Evolutionary conservation across 2,329 filamentous ascomycete genomes (phyloP).

Genomic region (Trichophaea hybrida): DNA sequence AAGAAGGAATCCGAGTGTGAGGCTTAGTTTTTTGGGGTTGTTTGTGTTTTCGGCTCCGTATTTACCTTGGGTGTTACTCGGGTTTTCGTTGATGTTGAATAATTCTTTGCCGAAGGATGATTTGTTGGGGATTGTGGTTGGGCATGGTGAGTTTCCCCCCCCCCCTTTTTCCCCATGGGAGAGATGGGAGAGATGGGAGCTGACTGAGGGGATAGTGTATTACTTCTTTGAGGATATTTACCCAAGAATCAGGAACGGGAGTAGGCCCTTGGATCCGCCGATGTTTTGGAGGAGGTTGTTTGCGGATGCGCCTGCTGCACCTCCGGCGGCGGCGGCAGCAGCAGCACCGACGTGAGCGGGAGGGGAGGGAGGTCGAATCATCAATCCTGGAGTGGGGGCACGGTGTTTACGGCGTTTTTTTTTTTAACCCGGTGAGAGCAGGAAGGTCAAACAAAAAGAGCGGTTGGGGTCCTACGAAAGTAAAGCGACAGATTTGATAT

Average conservation of each 20-base stretch:
- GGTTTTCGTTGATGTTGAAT: slow-evolving; percentile 81
- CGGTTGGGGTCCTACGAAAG: not conserved
- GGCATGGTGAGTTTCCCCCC: slow-evolving; percentile 44
- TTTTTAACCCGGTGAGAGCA: not conserved
- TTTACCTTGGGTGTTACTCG: slow-evolving; percentile 89
- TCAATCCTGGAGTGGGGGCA: not conserved
- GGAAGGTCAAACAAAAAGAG: not conserved
- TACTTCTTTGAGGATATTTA: slow-evolving; percentile 98
- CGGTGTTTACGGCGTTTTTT: not conserved
- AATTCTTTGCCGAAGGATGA: slow-evolving; percentile 86
- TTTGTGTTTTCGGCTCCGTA: slow-evolving; percentile 89
- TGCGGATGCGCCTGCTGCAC: slow-evolving; percentile 33
- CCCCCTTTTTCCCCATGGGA: not conserved
- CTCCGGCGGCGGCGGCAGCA: not conserved
- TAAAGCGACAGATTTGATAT: not conserved
- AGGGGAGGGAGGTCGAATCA: not conserved
- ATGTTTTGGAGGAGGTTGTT: slow-evolving; percentile 81
- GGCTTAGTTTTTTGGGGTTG: slow-evolving; percentile 75
- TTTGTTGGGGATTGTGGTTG: slow-evolving; percentile 85
- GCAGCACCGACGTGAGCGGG: not conserved
- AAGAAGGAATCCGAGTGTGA: slow-evolving; percentile 78
- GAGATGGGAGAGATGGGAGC: not conserved
- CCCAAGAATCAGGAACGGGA: slow-evolving; percentile 72
- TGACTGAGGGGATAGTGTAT: slow-evolving; percentile 45
- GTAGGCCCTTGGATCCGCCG: slow-evolving; percentile 76